These are phyloP conservation scores for Uncinocarpus reesii DNA, from an alignment of 2,329 filamentous ascomycete genomes.

Conservation along the genomic window DNA sequence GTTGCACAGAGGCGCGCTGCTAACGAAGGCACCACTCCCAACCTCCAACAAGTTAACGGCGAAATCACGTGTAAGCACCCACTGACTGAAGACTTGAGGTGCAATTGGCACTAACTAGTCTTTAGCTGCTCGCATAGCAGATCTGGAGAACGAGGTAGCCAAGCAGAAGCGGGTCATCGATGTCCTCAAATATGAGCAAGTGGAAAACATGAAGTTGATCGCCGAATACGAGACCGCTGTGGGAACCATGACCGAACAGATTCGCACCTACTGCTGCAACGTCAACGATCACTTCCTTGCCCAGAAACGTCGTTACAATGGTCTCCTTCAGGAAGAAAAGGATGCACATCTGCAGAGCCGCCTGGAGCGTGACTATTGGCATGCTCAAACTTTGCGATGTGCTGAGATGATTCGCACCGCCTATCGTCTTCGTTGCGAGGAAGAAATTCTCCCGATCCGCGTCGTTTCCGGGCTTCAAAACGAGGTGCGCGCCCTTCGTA, in stretches of 20 bases:
- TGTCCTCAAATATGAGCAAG: constrained; percentile 37
- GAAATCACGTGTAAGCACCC: constrained; percentile 33
- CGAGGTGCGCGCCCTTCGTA: constrained; percentile 40
- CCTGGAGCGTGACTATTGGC: constrained; percentile 42
- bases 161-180: constrained; percentile 37
- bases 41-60: constrained; percentile 36
- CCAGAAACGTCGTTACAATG: constrained; percentile 42
- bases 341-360: constrained; percentile 41
- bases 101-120: background rate
- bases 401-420: constrained; percentile 42
- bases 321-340: constrained; percentile 41
- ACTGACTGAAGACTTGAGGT: background rate
- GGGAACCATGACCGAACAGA: constrained; percentile 41
- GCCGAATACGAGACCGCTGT: constrained; percentile 40
- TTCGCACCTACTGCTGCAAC: constrained; percentile 42
- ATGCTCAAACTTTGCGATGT: constrained; percentile 38
- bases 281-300: constrained; percentile 40
- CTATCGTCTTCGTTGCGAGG: constrained; percentile 39
- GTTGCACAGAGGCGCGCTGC: constrained; percentile 34
- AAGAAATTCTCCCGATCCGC: constrained; percentile 37
- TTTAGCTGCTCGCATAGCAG: constrained; percentile 39
- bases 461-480: constrained; percentile 40
- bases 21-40: constrained; percentile 32
- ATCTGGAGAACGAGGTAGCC: constrained; percentile 40
- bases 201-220: constrained; percentile 40